A percentile compares a stretch with the other conserved stretches of the same genome.
Evolutionary conservation across 83 land plant genomes (phyloP).

Genomic region (Picea abies): DNA sequence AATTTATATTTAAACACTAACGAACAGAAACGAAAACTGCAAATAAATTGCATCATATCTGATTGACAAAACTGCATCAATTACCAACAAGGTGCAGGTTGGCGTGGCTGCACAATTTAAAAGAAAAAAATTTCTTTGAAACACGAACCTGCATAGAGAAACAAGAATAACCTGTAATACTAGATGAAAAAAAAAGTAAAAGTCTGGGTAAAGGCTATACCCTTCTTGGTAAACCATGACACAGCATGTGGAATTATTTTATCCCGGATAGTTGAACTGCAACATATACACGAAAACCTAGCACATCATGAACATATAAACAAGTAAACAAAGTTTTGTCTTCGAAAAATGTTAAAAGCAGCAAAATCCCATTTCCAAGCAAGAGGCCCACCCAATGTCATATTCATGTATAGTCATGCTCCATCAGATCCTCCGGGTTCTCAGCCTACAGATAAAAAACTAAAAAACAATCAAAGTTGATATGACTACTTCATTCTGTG

Average conservation of each 20-base stretch:
- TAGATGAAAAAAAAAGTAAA: no score
- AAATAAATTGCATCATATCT: no score
- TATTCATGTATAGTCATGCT: slow-evolving; percentile 98
- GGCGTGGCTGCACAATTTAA: no score
- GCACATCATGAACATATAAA: not conserved
- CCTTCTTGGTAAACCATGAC: slow-evolving; percentile 59
- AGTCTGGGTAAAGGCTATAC: no score
- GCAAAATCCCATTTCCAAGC: not conserved
- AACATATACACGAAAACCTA: not conserved
- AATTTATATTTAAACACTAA: no score
- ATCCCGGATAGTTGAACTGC: slow-evolving; percentile 48
- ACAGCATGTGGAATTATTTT: slow-evolving; percentile 59
- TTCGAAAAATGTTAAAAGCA: not conserved
- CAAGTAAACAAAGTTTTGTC: not conserved
- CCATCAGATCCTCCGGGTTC: slow-evolving; percentile 91
- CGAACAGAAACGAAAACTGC: no score
- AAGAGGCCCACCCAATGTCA: slow-evolving; percentile 81
- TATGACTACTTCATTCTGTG: not conserved
- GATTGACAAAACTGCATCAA: no score
- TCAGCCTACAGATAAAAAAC: slow-evolving; percentile 54
- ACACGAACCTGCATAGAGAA: no score
- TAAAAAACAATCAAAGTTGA: not conserved
- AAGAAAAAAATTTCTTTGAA: no score
- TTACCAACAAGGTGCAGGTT: no score
- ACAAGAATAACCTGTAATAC: no score